These are phyloP conservation scores for Dactylorhiza incarnata DNA, from an alignment of 106 monocot genomes.

Conservation along the genomic window DNA sequence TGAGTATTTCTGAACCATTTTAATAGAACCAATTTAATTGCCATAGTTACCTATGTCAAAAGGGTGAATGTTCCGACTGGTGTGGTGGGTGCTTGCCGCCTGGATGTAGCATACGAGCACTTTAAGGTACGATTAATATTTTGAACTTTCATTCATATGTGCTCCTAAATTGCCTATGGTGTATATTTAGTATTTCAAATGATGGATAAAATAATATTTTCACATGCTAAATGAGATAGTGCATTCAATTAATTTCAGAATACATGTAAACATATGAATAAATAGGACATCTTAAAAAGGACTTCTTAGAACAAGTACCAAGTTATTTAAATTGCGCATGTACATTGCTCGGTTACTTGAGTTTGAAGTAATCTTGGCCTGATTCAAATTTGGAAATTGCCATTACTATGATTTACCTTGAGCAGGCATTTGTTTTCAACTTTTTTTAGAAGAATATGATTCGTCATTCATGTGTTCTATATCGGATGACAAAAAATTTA, in stretches of 20 bases:
- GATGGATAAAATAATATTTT: background rate
- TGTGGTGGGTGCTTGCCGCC: slow-evolving; percentile 90
- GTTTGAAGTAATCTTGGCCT: background rate
- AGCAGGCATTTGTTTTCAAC: background rate
- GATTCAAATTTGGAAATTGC: background rate
- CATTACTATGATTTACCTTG: background rate
- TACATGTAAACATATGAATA: background rate
- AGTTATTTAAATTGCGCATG: background rate
- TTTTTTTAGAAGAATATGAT: background rate
- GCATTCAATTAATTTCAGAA: background rate
- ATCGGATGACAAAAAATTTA: no score
- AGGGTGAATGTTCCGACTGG: slow-evolving; percentile 73
- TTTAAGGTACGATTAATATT: slow-evolving; percentile 59
- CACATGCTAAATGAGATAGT: background rate
- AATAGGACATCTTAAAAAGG: background rate
- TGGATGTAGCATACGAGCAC: slow-evolving; percentile 90
- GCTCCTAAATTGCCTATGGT: background rate
- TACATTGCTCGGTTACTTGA: background rate
- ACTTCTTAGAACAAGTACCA: background rate
- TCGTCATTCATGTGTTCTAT: background rate
- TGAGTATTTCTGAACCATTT: background rate
- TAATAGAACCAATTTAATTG: background rate
- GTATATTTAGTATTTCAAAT: background rate
- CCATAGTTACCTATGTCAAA: slow-evolving; percentile 74
- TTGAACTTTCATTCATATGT: background rate